Evolutionary conservation across 805 yeast species (phyloP).

Genomic region (Middelhovenomyces tepae): DNA sequence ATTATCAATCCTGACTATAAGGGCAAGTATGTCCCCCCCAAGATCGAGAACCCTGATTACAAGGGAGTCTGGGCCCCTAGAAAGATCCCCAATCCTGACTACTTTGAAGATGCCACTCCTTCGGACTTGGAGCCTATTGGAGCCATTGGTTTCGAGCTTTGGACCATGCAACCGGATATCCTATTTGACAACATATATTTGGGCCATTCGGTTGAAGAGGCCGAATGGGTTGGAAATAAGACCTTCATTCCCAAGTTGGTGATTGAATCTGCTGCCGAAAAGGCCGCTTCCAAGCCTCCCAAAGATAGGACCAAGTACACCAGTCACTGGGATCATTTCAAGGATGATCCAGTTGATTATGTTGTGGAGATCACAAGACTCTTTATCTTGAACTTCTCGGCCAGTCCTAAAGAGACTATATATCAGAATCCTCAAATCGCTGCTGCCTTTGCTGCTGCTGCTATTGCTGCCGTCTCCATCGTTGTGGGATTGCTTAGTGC

Average conservation of each 20-base stretch:
- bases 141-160: slow-evolving; percentile 79
- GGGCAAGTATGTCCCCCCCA: slow-evolving; percentile 73
- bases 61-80: slow-evolving; percentile 73
- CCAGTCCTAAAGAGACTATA: slow-evolving; percentile 26
- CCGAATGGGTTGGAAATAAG: slow-evolving; percentile 70
- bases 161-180: slow-evolving; percentile 74
- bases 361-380: slow-evolving; percentile 19
- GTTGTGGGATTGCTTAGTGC: slow-evolving; percentile 22
- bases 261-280: slow-evolving; percentile 24
- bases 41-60: slow-evolving; percentile 64
- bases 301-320: slow-evolving; percentile 15
- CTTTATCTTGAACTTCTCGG: slow-evolving; percentile 24
- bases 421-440: slow-evolving; percentile 29
- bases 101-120: slow-evolving; percentile 49
- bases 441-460: slow-evolving; percentile 21
- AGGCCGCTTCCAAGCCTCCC: slow-evolving; percentile 20
- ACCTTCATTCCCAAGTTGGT: slow-evolving; percentile 44
- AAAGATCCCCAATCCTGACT: slow-evolving; percentile 59
- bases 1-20: slow-evolving; percentile 60
- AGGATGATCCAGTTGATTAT: slow-evolving; percentile 28
- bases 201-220: slow-evolving; percentile 78
- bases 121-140: slow-evolving; percentile 59
- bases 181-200: slow-evolving; percentile 76
- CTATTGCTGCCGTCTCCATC: slow-evolving; percentile 17
- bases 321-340: slow-evolving; percentile 22